Conservation (phyloP, 2,329 filamentous ascomycete genomes). For the Ophiostoma himal-ulmi region DNA sequence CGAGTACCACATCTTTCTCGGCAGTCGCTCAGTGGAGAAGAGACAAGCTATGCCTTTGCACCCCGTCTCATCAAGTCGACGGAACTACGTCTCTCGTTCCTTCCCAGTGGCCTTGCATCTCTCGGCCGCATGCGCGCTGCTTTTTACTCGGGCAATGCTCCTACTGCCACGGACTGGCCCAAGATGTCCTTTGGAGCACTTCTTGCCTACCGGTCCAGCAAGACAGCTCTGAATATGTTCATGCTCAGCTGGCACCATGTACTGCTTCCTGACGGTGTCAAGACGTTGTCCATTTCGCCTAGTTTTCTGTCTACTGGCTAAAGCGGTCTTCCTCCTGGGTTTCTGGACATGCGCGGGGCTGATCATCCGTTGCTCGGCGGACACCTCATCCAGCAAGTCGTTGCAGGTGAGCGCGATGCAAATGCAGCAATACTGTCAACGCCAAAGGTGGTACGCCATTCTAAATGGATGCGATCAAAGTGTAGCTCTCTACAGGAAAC, state of each 20-base stretch:
- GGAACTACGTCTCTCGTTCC: neutral
- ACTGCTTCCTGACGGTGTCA: neutral
- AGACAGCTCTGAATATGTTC: neutral
- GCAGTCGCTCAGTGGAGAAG: neutral
- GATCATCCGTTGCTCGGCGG: neutral
- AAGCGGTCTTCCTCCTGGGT: neutral
- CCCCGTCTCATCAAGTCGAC: neutral
- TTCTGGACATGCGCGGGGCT: neutral
- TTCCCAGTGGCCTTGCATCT: neutral
- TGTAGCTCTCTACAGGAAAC: neutral
- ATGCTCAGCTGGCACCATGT: neutral
- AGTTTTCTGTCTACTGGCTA: neutral
- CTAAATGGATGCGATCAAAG: neutral
- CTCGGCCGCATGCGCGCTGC: neutral
- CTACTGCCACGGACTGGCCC: neutral
- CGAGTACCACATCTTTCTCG: neutral
- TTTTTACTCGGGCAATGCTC: neutral
- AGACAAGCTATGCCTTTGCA: neutral
- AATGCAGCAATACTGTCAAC: neutral
- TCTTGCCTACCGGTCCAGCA: neutral
- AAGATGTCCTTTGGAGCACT: neutral
- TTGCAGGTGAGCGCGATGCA: neutral
- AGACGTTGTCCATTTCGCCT: neutral
- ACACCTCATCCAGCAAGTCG: neutral
- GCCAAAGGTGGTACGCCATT: neutral